These are phyloP conservation scores for Wickerhamomyces sp. DNA, from an alignment of 1,139 yeast genomes.

Conservation along the genomic window DNA sequence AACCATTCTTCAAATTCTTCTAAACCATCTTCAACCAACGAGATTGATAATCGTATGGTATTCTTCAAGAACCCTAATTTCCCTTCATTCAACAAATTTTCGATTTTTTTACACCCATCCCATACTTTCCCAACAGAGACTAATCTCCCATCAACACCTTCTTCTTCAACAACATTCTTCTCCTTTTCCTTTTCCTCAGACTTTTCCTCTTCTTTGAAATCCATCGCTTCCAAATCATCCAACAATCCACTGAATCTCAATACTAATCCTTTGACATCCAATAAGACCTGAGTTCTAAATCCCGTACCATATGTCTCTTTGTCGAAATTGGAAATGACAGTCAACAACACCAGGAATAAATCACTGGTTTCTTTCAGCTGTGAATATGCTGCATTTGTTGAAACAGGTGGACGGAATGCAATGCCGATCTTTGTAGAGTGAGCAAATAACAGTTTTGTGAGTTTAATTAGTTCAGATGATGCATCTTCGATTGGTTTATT, in stretches of 20 bases:
- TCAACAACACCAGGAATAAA: conserved; percentile 14
- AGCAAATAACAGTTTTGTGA: conserved; percentile 60
- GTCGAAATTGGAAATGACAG: conserved; percentile 13
- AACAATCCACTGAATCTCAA: conserved; percentile 20
- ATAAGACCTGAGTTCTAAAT: conserved; percentile 12
- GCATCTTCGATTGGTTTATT: conserved; percentile 30
- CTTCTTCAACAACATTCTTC: conserved; percentile 18
- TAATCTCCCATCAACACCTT: conserved; percentile 37
- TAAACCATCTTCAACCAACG: conserved; percentile 55
- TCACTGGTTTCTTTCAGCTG: conserved; percentile 40
- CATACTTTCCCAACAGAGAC: conserved; percentile 61
- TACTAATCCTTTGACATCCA: conserved; percentile 9
- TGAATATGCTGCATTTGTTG: conserved; percentile 45
- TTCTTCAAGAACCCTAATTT: conserved; percentile 44
- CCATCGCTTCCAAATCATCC: conserved; percentile 27
- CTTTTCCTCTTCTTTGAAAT: conserved; percentile 21
- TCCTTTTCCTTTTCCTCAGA: conserved; percentile 16
- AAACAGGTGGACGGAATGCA: conserved; percentile 58
- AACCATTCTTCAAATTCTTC: conserved; percentile 66
- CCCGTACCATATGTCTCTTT: conserved; percentile 11
- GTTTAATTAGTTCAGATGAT: conserved; percentile 51
- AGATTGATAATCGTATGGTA: conserved; percentile 41
- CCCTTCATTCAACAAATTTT: conserved; percentile 39
- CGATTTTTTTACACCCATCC: conserved; percentile 50
- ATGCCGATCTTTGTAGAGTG: conserved; percentile 78